These are phyloP conservation scores for Bipolaris victoriae DNA, from an alignment of 2,329 filamentous ascomycete species.

Conservation along the genomic window DNA sequence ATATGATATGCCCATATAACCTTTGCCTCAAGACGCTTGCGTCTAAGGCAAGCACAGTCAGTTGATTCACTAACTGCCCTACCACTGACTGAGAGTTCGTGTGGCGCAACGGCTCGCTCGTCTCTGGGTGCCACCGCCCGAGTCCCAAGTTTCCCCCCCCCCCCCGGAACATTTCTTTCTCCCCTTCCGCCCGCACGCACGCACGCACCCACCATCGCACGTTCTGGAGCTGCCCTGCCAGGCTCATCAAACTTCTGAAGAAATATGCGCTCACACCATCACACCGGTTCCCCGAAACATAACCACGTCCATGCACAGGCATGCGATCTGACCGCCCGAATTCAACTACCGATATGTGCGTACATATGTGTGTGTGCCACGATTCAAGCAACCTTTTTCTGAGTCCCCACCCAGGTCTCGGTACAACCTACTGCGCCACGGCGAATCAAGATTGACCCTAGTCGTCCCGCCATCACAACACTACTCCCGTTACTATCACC, in stretches of 20 bases:
- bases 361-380: neutral
- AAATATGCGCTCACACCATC: neutral
- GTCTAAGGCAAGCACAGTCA: neutral
- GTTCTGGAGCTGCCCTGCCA: neutral
- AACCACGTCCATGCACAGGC: neutral
- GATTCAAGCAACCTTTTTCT: neutral
- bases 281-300: neutral
- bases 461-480: neutral
- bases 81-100: neutral
- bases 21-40: neutral
- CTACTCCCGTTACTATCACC: neutral
- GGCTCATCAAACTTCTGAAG: neutral
- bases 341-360: neutral
- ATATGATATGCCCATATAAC: constrained; percentile 1
- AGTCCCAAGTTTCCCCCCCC: neutral
- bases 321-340: neutral
- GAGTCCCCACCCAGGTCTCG: neutral
- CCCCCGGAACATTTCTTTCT: neutral
- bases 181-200: neutral
- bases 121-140: neutral
- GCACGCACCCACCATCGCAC: neutral
- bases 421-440: neutral
- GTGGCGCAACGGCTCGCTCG: neutral
- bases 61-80: neutral
- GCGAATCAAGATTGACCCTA: neutral